Evolutionary conservation across 352 stramenopile genomes (phyloP).

Genomic region (Phytophthora nicotianae): DNA sequence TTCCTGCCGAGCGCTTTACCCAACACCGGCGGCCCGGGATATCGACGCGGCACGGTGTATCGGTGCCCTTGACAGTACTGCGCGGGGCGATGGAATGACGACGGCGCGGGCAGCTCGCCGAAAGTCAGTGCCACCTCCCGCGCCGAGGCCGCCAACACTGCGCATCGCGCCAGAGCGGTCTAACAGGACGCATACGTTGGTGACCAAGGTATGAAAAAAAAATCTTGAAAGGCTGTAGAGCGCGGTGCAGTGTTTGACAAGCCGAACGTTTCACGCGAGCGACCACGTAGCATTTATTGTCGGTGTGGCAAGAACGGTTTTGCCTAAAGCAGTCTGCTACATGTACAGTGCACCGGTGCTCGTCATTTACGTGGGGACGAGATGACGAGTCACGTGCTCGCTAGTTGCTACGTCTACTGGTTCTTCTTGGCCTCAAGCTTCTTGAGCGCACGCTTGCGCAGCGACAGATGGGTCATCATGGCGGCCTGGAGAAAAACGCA

Average conservation of each 20-base stretch:
- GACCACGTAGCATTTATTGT: conserved; percentile 14
- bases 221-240: conserved; percentile 1
- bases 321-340: conserved; percentile 5
- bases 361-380: background rate
- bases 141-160: background rate
- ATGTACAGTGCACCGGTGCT: background rate
- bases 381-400: conserved; percentile 6
- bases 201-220: conserved; percentile 4
- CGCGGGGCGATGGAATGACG: conserved; percentile 1
- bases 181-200: conserved; percentile 25
- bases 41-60: conserved; percentile 16
- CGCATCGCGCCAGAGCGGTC: conserved; percentile 13
- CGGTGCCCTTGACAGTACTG: background rate
- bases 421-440: conserved; percentile 89
- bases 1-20: conserved; percentile 3
- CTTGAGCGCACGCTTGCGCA: conserved; percentile 88
- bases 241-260: background rate
- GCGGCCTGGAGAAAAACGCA: conserved; percentile 41
- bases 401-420: conserved; percentile 40
- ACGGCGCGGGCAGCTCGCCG: background rate
- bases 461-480: conserved; percentile 78
- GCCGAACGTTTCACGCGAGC: conserved; percentile 1
- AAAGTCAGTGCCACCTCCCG: conserved; percentile 1
- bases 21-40: conserved; percentile 2
- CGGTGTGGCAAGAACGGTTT: conserved; percentile 3